Conservation (phyloP, 306 rosid species). For the Herpetospermum pedunculosum region DNA sequence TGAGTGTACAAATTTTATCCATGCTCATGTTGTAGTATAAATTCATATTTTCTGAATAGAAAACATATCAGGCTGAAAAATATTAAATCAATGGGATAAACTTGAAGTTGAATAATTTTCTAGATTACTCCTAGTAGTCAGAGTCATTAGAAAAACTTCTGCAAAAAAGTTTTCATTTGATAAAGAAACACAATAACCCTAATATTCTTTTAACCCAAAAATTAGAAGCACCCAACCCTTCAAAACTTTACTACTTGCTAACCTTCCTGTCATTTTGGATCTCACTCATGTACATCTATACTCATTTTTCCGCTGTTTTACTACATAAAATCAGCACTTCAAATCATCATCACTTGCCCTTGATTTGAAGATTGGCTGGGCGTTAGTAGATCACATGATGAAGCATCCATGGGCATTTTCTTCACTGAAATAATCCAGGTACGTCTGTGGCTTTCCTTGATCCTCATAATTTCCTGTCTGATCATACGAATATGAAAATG, state of each 20-base stretch:
- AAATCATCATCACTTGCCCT: not conserved
- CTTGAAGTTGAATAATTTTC: not conserved
- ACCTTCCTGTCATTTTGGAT: not conserved
- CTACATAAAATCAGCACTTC: not conserved
- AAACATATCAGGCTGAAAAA: not conserved
- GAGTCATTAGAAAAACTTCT: not conserved
- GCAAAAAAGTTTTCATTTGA: not conserved
- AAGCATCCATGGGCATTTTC: slow-evolving; percentile 69
- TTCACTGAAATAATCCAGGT: slow-evolving; percentile 65
- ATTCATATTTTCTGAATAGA: not conserved
- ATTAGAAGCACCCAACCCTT: not conserved
- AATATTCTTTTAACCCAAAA: not conserved
- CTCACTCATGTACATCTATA: slow-evolving; percentile 5
- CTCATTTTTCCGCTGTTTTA: not conserved
- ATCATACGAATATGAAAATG: slow-evolving; percentile 25
- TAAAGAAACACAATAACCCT: not conserved
- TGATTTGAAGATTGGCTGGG: not conserved
- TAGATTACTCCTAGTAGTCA: not conserved
- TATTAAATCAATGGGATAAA: not conserved
- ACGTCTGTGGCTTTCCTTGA: slow-evolving; percentile 25
- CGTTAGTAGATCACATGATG: slow-evolving; percentile 38
- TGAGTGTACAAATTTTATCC: too few species aligned
- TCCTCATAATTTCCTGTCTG: slow-evolving; percentile 19
- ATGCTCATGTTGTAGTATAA: not conserved
- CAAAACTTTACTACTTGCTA: not conserved